These are phyloP conservation scores for Brasenia schreberi DNA, from an alignment of 164 flowering plant species.

Conservation along the genomic window DNA sequence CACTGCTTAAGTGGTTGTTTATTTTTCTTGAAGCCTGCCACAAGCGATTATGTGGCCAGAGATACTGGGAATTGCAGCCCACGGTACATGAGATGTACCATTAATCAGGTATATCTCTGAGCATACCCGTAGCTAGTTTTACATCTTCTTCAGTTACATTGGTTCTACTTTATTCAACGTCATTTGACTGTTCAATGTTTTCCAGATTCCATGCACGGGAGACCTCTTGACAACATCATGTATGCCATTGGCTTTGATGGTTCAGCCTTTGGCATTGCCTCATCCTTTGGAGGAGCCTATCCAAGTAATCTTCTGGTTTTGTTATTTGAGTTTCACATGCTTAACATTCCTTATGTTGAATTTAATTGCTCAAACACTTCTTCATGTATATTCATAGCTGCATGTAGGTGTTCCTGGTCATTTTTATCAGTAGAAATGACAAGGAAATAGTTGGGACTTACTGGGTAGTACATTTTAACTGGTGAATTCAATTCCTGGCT, in stretches of 20 bases:
- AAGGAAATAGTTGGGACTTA: no score
- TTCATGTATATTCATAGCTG: no score
- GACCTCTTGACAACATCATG: slow-evolving; percentile 85
- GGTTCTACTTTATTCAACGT: no score
- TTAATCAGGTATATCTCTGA: slow-evolving; percentile 60
- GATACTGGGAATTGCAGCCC: slow-evolving; percentile 99
- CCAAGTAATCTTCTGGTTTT: slow-evolving; percentile 38
- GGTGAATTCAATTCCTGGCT: no score
- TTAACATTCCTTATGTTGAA: neutral
- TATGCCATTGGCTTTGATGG: slow-evolving; percentile 88
- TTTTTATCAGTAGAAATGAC: neutral
- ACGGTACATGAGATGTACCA: slow-evolving; percentile 92
- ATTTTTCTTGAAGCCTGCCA: slow-evolving; percentile 59
- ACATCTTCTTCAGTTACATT: neutral
- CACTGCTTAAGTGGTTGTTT: neutral
- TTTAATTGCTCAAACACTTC: no score
- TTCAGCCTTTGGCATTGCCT: slow-evolving; percentile 94
- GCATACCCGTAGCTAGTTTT: neutral
- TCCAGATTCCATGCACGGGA: slow-evolving; percentile 83
- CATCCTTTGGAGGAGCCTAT: slow-evolving; percentile 97
- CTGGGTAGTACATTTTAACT: no score
- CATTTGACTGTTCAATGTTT: neutral
- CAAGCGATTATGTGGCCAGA: slow-evolving; percentile 74
- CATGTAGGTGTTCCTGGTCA: neutral
- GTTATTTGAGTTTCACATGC: neutral